A percentile compares a stretch with the other conserved stretches of the same genome.
phyloP scores from a whole-genome alignment of 306 rosid species.

The Hylodesmum podocarpum region DNA sequence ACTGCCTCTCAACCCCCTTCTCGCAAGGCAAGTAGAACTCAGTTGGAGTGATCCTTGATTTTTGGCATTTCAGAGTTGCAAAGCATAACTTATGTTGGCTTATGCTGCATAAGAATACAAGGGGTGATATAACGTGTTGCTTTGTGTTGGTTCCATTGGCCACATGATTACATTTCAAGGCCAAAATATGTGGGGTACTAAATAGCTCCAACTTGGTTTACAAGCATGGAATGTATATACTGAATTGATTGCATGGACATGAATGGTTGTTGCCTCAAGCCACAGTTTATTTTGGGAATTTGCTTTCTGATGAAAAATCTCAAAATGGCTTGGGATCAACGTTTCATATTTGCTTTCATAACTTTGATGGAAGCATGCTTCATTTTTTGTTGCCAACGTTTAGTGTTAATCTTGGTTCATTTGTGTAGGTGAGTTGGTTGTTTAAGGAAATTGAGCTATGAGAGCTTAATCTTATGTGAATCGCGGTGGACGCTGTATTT shows the following conservation, averaged over 20 bases:
- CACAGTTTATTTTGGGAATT: conserved; percentile 29
- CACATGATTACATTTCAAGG: conserved; percentile 26
- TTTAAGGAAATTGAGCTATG: conserved; percentile 21
- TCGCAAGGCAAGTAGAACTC: conserved; percentile 48
- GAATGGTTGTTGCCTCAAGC: conserved; percentile 43
- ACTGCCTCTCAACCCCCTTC: conserved; percentile 46
- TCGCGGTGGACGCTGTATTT: background rate
- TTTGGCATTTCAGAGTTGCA: conserved; percentile 22
- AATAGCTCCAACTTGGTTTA: conserved; percentile 40
- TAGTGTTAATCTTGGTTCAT: conserved; percentile 27
- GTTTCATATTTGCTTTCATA: conserved; percentile 31
- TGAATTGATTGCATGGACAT: conserved; percentile 59
- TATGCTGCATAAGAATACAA: conserved; percentile 19
- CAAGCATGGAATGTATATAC: conserved; percentile 57
- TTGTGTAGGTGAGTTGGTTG: conserved; percentile 33
- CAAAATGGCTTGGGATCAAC: conserved; percentile 37
- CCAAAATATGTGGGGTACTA: conserved; percentile 33
- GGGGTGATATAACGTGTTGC: conserved; percentile 23
- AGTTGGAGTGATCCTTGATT: conserved; percentile 24
- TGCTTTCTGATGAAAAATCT: conserved; percentile 34
- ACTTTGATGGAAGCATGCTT: conserved; percentile 44
- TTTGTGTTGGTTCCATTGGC: conserved; percentile 31
- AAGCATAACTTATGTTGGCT: background rate
- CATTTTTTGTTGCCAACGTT: conserved; percentile 22
- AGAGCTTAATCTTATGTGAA: conserved; percentile 11